These are phyloP conservation scores for Crotalaria pallida DNA, from an alignment of 306 rosid genomes.

Conservation along the genomic window DNA sequence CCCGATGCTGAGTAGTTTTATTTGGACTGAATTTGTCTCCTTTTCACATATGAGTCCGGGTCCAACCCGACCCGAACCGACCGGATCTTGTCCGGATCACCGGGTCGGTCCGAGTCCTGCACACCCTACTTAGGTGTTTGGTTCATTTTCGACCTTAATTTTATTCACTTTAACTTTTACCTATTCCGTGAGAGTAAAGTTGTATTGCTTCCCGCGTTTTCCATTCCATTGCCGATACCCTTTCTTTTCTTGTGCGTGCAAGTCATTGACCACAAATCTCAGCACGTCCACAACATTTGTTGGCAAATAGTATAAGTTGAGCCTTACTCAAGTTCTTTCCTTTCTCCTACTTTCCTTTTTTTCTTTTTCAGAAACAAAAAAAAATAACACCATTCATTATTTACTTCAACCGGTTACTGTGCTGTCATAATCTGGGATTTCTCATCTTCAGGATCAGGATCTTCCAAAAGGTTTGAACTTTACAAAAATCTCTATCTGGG, in stretches of 20 bases:
- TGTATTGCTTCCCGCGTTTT: slow-evolving; percentile 48
- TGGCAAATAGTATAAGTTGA: slow-evolving; percentile 20
- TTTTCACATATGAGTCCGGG: no score
- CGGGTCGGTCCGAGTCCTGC: no score
- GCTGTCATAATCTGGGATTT: not conserved
- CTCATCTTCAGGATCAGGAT: not conserved
- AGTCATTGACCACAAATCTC: slow-evolving; percentile 45
- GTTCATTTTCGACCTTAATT: no score
- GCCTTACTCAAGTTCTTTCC: slow-evolving; percentile 1
- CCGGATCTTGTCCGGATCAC: no score
- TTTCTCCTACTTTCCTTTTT: not conserved
- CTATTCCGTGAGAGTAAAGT: not conserved
- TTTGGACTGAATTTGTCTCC: no score
- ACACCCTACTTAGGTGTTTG: no score
- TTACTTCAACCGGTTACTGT: not conserved
- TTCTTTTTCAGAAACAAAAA: not conserved
- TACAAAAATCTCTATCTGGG: slow-evolving; percentile 18
- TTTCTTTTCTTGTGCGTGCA: slow-evolving; percentile 56
- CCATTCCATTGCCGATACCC: slow-evolving; percentile 23
- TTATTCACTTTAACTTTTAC: no score
- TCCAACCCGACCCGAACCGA: no score
- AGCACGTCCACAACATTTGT: slow-evolving; percentile 5
- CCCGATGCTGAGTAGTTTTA: no score
- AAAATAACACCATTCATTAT: not conserved
- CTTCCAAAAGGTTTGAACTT: slow-evolving; percentile 28